A percentile compares a stretch with the other conserved stretches of the same genome.
Conservation (phyloP, 2,329 filamentous ascomycete genomes). For the Colletotrichum sp. region DNA sequence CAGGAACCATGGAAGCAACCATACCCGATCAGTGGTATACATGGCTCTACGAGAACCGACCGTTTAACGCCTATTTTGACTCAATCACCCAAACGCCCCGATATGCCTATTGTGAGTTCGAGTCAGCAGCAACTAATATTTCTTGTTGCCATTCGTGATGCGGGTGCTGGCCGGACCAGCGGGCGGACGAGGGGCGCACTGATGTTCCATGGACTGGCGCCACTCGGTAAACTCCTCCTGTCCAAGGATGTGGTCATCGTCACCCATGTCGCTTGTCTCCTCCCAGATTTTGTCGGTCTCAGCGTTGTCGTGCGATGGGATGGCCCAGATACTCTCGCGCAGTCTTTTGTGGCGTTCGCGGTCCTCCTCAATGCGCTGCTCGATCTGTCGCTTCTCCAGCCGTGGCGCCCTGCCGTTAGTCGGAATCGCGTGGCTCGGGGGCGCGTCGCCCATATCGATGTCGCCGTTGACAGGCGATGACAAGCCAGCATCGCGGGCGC, state of each 20-base stretch:
- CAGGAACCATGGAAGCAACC: neutral
- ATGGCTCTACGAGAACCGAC: neutral
- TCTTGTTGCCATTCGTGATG: slow-evolving; percentile 13
- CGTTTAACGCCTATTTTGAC: neutral
- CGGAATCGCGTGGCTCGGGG: slow-evolving; percentile 45
- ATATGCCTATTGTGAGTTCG: neutral
- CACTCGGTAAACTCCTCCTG: slow-evolving; percentile 72
- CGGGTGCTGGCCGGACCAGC: slow-evolving; percentile 16
- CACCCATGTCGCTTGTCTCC: slow-evolving; percentile 83
- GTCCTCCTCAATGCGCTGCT: slow-evolving; percentile 97
- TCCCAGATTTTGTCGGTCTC: slow-evolving; percentile 88
- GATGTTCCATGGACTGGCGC: slow-evolving; percentile 28
- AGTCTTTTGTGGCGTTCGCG: slow-evolving; percentile 91
- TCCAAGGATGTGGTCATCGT: slow-evolving; percentile 82
- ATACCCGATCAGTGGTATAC: neutral
- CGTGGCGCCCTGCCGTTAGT: slow-evolving; percentile 38
- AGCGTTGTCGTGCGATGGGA: slow-evolving; percentile 66
- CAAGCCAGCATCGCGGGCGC: slow-evolving; percentile 59
- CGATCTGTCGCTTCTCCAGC: slow-evolving; percentile 86
- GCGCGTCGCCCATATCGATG: slow-evolving; percentile 44
- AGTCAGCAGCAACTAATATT: neutral
- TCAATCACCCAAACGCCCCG: slow-evolving; percentile 2
- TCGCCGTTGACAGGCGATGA: slow-evolving; percentile 53
- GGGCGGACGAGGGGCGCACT: slow-evolving; percentile 14
- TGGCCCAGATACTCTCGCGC: slow-evolving; percentile 92